A percentile compares a stretch with the other conserved stretches of the same genome.
Conservation (phyloP, 2,329 filamentous ascomycete species). For the Camptophora hylomeconis region DNA sequence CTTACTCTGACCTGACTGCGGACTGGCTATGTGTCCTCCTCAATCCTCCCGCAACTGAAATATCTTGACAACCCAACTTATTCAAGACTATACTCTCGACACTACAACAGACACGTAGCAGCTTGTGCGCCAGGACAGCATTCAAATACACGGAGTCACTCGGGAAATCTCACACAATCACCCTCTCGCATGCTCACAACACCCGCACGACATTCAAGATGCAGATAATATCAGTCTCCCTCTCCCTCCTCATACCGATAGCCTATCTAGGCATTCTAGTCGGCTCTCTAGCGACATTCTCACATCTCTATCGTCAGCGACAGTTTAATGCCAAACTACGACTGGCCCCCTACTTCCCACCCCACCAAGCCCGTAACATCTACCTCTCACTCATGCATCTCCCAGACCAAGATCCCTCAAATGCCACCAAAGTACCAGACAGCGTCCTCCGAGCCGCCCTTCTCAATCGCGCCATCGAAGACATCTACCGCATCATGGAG, state of each 20-base stretch:
- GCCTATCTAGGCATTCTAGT: slow-evolving; percentile 80
- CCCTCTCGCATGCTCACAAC: no score
- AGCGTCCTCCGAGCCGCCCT: slow-evolving; percentile 79
- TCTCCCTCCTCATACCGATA: slow-evolving; percentile 72
- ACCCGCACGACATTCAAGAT: slow-evolving; percentile 2
- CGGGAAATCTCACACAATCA: no score
- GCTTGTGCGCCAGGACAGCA: no score
- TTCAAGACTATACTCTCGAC: no score
- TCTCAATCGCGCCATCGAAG: slow-evolving; percentile 76
- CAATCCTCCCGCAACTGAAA: no score
- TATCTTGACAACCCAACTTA: no score
- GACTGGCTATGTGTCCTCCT: no score
- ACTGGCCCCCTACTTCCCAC: slow-evolving; percentile 86
- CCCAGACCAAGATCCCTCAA: slow-evolving; percentile 38
- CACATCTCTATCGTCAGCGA: slow-evolving; percentile 80
- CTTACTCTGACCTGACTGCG: no score
- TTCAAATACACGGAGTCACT: no score
- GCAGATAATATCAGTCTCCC: slow-evolving; percentile 53
- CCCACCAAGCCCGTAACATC: slow-evolving; percentile 82
- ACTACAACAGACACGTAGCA: no score
- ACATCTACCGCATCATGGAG: slow-evolving; percentile 83
- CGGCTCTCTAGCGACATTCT: slow-evolving; percentile 84
- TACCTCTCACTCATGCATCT: slow-evolving; percentile 87
- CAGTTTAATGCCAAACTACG: slow-evolving; percentile 73
- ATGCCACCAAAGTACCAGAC: slow-evolving; percentile 58